Conservation (phyloP, 352 stramenopile species). For the Pythium pectinolyticum region DNA sequence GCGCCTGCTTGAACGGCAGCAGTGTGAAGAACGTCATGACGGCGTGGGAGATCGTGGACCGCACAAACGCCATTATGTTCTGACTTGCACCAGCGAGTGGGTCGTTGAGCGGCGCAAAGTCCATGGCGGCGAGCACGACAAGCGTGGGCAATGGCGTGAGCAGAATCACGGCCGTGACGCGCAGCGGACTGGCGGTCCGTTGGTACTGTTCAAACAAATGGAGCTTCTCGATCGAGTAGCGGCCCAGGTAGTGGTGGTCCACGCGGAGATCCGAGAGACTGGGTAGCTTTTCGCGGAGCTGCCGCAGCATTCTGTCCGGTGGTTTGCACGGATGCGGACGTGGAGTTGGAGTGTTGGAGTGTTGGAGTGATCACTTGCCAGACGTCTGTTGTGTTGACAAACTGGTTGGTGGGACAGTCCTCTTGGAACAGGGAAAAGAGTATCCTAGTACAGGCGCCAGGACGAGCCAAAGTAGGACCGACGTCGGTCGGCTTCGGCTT, state of each 20-base stretch:
- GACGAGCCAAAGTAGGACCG: too few species aligned
- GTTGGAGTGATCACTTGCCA: too few species aligned
- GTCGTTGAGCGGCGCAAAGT: conserved; percentile 8
- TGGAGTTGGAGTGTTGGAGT: too few species aligned
- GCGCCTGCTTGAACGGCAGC: conserved; percentile 15
- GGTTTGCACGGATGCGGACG: too few species aligned
- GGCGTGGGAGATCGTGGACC: neutral
- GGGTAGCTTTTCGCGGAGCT: neutral
- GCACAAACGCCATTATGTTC: neutral
- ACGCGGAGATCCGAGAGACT: neutral
- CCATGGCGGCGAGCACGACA: neutral
- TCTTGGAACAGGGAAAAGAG: too few species aligned
- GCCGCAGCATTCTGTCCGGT: too few species aligned
- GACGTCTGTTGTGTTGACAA: too few species aligned
- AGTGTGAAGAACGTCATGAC: conserved; percentile 11
- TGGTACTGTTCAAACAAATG: conserved; percentile 18
- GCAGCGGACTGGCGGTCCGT: neutral
- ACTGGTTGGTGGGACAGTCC: too few species aligned
- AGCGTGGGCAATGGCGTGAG: neutral
- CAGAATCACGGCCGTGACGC: conserved; percentile 6
- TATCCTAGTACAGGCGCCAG: too few species aligned
- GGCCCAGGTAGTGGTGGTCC: conserved; percentile 8
- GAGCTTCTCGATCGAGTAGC: conserved; percentile 22
- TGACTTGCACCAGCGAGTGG: conserved; percentile 1
- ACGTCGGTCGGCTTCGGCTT: too few species aligned